Evolutionary conservation across 345 rosid species (phyloP).

Genomic region (Eucalyptus tenuipes): DNA sequence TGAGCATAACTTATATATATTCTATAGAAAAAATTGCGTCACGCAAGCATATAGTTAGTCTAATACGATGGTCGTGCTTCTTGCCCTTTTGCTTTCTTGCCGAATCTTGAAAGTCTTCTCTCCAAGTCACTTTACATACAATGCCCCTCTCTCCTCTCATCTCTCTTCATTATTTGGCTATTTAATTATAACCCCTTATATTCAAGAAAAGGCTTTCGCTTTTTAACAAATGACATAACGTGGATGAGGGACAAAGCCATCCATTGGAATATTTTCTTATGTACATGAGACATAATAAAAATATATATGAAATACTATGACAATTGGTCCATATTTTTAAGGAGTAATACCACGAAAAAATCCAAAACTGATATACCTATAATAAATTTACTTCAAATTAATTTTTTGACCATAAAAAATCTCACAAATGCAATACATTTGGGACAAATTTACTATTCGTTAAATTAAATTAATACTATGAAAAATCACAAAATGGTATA

Average conservation of each 20-base stretch:
- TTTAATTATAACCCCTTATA: background rate
- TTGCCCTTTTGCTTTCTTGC: background rate
- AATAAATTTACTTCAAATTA: too few relatives aligned
- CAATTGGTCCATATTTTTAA: background rate
- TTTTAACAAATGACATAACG: background rate
- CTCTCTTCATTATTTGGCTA: background rate
- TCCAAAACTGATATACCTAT: fast-evolving
- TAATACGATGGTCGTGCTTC: background rate
- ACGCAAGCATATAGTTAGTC: background rate
- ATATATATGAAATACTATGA: background rate
- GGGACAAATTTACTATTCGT: too few relatives aligned
- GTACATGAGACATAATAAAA: background rate
- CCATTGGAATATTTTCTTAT: background rate
- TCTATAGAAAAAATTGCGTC: background rate
- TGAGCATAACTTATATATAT: background rate
- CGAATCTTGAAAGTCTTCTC: background rate
- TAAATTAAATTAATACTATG: too few relatives aligned
- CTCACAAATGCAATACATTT: fast-evolving
- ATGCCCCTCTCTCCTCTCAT: background rate
- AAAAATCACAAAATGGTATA: too few relatives aligned
- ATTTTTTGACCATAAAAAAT: too few relatives aligned
- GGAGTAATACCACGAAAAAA: fast-evolving
- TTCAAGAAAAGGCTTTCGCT: background rate
- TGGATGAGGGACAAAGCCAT: background rate
- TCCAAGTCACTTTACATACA: background rate